Evolutionary conservation across 2,329 filamentous ascomycete genomes (phyloP), one percentile per base, ranked within the genome.

Genomic region (Emergomyces africanus): DNA sequence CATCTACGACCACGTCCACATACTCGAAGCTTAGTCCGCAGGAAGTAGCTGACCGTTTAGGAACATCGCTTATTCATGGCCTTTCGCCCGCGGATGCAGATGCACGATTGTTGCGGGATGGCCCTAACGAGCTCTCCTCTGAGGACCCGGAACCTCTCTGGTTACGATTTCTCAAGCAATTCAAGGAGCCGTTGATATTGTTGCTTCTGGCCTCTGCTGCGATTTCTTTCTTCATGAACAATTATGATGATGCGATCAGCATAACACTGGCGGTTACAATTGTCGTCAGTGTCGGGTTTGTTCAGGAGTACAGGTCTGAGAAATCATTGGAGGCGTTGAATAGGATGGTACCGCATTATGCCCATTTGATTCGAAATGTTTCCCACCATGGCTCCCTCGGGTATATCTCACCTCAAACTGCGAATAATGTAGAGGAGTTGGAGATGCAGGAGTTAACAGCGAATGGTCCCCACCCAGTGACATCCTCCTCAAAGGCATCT

Each of bases 231-330:
- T 74, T 97, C 49, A 87, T 99, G 72, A 90, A 91, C 57, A 99
- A 99, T 69, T 85, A 86, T 69, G 92, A 97, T 67, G 95, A 99
- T 75, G 92, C 92, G 5, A 77, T 99, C 67, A 97, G 92, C 73
- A 99, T 99, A 69, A 88, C 92, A 0, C 85, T 96, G 37, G 94
- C 94, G 1, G 94, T 99, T 25, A 96, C 91, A 30, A 99, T 99
- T 66, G 94, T 99, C 5, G 91, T 99, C 28, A 88, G 87, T 0
- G 94, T 99, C 48, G 94, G 92, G 1, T 99, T 99, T 66, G 84
- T 97, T 57, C 94, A 99, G 71, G 94, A 99, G 74, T 99, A 99
- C 72, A 82, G 94, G 61, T 97, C 94, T 8, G 94, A 99, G 71
- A 95, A 99, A 74, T 97, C 92, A 2, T 84, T 99, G 64, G 94